phyloP scores from a whole-genome alignment of 164 flowering plant genomes.

The Santalum album region DNA sequence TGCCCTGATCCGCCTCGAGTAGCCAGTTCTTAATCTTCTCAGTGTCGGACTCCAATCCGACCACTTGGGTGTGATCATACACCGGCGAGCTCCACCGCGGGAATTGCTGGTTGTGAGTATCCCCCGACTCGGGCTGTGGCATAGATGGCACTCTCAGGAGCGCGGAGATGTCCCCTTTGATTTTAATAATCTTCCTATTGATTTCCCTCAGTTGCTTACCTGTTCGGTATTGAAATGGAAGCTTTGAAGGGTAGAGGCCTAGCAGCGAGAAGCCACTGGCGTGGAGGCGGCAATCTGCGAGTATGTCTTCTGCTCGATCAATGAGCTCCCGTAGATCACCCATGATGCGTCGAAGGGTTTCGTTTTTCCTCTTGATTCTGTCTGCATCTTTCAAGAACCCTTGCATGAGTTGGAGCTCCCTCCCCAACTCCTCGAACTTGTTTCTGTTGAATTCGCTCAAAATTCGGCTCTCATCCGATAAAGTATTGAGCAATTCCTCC shows the following conservation, averaged over 20 bases:
- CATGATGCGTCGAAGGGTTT: conserved; percentile 18
- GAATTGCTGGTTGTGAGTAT: conserved; percentile 10
- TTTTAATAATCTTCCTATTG: conserved; percentile 20
- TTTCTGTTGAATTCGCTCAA: conserved; percentile 19
- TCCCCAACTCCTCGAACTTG: conserved; percentile 20
- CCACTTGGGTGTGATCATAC: conserved; percentile 37
- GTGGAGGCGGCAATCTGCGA: conserved; percentile 28
- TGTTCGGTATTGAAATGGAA: conserved; percentile 14
- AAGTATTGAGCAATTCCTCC: conserved; percentile 23
- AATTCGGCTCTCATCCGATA: conserved; percentile 15
- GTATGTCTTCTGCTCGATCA: conserved; percentile 39
- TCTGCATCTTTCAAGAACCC: conserved; percentile 39
- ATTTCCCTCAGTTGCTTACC: conserved; percentile 33
- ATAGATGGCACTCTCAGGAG: conserved; percentile 19
- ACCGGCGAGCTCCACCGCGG: conserved; percentile 30
- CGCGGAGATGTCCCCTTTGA: conserved; percentile 20
- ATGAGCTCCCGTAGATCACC: conserved; percentile 24
- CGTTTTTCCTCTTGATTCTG: conserved; percentile 28
- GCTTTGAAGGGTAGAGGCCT: conserved; percentile 15
- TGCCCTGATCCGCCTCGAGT: conserved; percentile 13
- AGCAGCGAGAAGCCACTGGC: conserved; percentile 1
- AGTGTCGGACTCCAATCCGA: conserved; percentile 39
- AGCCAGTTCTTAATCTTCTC: conserved; percentile 37
- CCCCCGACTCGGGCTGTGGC: background rate
- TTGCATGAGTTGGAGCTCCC: conserved; percentile 31